Conservation (phyloP, 2,329 filamentous ascomycete genomes). For the Aureobasidium sp. region DNA sequence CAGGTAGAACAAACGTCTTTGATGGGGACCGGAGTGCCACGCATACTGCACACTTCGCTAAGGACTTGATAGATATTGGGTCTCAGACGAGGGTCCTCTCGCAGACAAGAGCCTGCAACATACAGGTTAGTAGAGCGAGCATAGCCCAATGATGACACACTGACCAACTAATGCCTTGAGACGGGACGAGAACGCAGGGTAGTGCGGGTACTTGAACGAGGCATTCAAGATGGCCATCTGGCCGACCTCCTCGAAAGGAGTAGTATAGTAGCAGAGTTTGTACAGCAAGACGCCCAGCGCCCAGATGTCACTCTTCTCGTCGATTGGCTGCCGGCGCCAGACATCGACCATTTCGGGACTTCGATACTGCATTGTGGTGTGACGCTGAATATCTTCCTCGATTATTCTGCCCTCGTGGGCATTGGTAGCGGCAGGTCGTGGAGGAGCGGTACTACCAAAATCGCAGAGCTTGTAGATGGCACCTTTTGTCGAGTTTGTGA, state of each 20-base stretch:
- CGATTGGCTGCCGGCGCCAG: conserved; percentile 89
- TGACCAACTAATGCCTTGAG: conserved; percentile 84
- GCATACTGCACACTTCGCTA: conserved; percentile 78
- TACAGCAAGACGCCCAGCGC: conserved; percentile 90
- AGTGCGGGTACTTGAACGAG: conserved; percentile 80
- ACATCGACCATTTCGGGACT: conserved; percentile 99
- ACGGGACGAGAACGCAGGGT: conserved; percentile 82
- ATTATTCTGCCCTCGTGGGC: conserved; percentile 83
- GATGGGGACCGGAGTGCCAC: conserved; percentile 75
- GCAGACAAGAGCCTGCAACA: conserved; percentile 70
- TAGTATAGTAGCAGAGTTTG: conserved; percentile 98
- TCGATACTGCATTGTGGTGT: conserved; percentile 94
- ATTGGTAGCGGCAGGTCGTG: conserved; percentile 74
- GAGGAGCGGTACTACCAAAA: conserved; percentile 85
- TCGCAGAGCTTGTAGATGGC: conserved; percentile 93
- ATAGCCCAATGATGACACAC: conserved; percentile 18
- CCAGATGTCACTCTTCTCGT: conserved; percentile 99
- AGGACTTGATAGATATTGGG: conserved; percentile 95
- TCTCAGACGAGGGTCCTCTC: conserved; percentile 66
- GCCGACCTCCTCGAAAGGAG: conserved; percentile 94
- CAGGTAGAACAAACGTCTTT: conserved; percentile 60
- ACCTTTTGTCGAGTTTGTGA: conserved; percentile 51
- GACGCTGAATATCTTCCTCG: conserved; percentile 93
- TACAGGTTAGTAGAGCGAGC: conserved; percentile 12
- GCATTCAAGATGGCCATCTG: conserved; percentile 97